phyloP scores from a whole-genome alignment of 2,329 filamentous ascomycete genomes.

The Cladosporium sp. region DNA sequence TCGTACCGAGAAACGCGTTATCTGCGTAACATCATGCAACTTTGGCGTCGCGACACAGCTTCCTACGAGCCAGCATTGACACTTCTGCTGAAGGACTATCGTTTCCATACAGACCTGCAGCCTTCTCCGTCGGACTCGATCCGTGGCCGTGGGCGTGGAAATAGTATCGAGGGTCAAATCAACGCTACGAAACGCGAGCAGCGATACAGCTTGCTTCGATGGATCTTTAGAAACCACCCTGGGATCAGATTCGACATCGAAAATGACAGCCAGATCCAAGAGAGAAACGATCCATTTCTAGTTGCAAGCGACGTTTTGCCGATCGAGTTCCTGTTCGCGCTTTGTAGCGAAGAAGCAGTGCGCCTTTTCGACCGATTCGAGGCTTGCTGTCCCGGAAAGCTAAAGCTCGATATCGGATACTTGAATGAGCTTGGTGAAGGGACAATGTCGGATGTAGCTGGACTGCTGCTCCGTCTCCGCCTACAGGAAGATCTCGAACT shows the following conservation, averaged over 20 bases:
- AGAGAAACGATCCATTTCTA: too few species aligned
- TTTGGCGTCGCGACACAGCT: background rate
- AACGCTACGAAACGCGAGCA: background rate
- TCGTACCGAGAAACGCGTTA: too few species aligned
- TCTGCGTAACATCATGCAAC: background rate
- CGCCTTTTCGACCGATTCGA: background rate
- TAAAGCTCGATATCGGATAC: background rate
- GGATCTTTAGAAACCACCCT: background rate
- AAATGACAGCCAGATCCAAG: background rate
- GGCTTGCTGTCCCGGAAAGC: background rate
- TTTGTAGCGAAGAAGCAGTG: background rate
- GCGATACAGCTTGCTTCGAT: background rate
- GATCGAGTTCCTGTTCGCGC: background rate
- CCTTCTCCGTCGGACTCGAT: background rate
- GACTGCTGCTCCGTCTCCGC: background rate
- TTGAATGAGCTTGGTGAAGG: background rate
- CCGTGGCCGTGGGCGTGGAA: too few species aligned
- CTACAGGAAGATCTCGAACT: background rate
- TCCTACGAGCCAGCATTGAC: background rate
- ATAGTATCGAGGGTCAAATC: too few species aligned
- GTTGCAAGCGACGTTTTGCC: too few species aligned
- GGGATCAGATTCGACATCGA: background rate
- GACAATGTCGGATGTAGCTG: too few species aligned
- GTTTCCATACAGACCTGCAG: conserved; percentile 9
- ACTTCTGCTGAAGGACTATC: background rate